Percentiles rank a stretch among this genome's conserved stretches.
Conservation (phyloP, 1,284 basidiomycete genomes). For the Athelia psychrophila region DNA sequence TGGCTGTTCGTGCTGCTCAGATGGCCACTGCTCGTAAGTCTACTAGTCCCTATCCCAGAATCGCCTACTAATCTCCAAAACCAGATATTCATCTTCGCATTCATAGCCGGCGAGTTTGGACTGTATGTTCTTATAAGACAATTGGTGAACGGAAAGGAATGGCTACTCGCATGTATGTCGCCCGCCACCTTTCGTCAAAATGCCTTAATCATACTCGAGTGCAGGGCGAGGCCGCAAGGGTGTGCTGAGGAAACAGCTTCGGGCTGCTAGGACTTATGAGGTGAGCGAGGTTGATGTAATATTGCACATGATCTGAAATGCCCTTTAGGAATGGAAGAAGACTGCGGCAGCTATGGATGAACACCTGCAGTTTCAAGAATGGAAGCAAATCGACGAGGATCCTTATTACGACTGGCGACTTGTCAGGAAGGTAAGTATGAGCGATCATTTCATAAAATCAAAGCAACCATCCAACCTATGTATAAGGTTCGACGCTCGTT, state of each 20-base stretch:
- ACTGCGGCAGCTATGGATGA: conserved; percentile 80
- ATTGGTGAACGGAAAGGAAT: conserved; percentile 92
- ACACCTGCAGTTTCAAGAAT: conserved; percentile 81
- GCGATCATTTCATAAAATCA: not conserved
- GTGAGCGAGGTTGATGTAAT: conserved; percentile 24
- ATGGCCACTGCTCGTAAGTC: conserved; percentile 84
- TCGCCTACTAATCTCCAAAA: not conserved
- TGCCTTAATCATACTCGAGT: conserved; percentile 1
- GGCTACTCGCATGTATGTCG: conserved; percentile 78
- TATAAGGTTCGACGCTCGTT: conserved; percentile 65
- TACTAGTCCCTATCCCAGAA: not conserved
- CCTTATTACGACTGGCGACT: conserved; percentile 88
- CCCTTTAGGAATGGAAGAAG: conserved; percentile 77
- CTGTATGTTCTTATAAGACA: conserved; percentile 88
- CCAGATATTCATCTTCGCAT: conserved; percentile 77
- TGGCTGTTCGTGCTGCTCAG: conserved; percentile 80
- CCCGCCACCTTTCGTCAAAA: not conserved
- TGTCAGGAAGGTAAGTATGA: conserved; percentile 72
- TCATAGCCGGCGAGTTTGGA: conserved; percentile 87
- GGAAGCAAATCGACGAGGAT: conserved; percentile 87
- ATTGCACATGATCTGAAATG: not conserved
- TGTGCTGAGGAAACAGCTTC: conserved; percentile 68
- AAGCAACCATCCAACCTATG: not conserved
- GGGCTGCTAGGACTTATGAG: conserved; percentile 72
- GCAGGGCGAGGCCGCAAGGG: conserved; percentile 86